These are phyloP conservation scores for Annulohypoxylon stygium DNA, from an alignment of 495 filamentous ascomycete species.

Conservation along the genomic window DNA sequence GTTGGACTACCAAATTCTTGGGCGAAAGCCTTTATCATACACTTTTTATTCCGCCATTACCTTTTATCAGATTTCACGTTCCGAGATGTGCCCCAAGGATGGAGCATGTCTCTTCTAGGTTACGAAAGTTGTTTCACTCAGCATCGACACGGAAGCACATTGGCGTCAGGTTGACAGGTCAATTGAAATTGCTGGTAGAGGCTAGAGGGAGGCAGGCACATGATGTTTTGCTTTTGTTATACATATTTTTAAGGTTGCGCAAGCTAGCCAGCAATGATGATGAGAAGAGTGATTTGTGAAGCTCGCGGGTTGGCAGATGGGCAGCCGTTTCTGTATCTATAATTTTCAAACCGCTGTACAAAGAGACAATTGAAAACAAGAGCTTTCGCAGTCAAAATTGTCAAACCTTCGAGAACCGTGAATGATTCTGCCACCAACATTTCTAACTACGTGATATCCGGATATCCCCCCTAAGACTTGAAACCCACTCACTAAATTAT, in stretches of 20 bases:
- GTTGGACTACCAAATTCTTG: constrained; percentile 43
- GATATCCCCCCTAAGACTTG: not conserved
- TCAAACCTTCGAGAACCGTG: not conserved
- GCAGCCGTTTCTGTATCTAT: constrained; percentile 47
- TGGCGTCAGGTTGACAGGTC: constrained; percentile 48
- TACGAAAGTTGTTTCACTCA: constrained; percentile 37
- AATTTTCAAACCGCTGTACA: constrained; percentile 42
- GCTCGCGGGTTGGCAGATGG: constrained; percentile 20
- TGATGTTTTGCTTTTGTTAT: constrained; percentile 31
- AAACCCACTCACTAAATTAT: not conserved
- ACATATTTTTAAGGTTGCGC: constrained; percentile 25
- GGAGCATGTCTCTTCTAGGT: constrained; percentile 25
- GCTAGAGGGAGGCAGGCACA: constrained; percentile 37
- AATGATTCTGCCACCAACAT: not conserved
- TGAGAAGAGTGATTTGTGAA: constrained; percentile 10
- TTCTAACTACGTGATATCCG: not conserved
- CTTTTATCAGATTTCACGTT: constrained; percentile 27
- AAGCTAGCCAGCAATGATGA: constrained; percentile 27
- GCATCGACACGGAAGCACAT: constrained; percentile 34
- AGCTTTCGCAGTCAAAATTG: constrained; percentile 25
- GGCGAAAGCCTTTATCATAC: constrained; percentile 36
- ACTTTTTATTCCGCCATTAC: constrained; percentile 48
- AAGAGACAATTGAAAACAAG: constrained; percentile 33
- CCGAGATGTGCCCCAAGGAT: constrained; percentile 16
- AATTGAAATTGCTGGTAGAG: constrained; percentile 45